Base-by-base conservation (phyloP, 148 eudicot species). In the Heliosperma pusillum region DNA sequence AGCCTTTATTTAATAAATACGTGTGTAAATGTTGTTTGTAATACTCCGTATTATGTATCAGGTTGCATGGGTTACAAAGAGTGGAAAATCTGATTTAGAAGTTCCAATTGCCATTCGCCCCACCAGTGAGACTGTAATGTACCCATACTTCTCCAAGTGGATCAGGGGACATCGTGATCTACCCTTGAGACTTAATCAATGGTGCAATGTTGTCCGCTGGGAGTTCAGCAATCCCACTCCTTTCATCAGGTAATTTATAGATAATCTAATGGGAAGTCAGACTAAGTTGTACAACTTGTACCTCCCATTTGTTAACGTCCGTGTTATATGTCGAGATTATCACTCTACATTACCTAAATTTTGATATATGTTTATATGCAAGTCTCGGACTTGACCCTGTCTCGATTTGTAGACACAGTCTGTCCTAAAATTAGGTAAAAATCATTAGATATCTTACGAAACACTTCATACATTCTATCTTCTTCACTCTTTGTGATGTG, bases 191-290 rank as follows among this genome's bases (percentile, higher is more conserved):
- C 97, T 92, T 66, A 92, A 96, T 77, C 99, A 96, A 67, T 96
- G 99, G 99, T 92, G 97, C 82, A 96, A 96, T 77, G 99, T 96
- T 82, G 99, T 96, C 36, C 86, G 99, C 61, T 96, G 99, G 99
- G 97, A 96, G 73, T 92, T 92, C 86, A 96, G 99, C 90, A 81
- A 92, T 79, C 99, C 99, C 47, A 96, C 99, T 78, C 99, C 99
- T 61, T 96, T 96, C 75, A 92, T 95, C 86, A 89, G 98, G 98
- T 95, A 76, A n/a, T 29, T 36, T 66, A 8, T 65, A 19, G 67
- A 25, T 26, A 1, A 26, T n/a, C 45, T 25, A 29, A 27, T 17
- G 10, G 5, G 16, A 33, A 65, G 19, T 66, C 11, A 21, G 25
- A 4, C n/a, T n/a, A n/a, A n/a, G 8, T 59, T 59, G 20, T 20